Percentiles rank a stretch among this genome's conserved stretches.
Evolutionary conservation across 2,329 filamentous ascomycete genomes (phyloP).

Genomic region (Didymella lethalis): DNA sequence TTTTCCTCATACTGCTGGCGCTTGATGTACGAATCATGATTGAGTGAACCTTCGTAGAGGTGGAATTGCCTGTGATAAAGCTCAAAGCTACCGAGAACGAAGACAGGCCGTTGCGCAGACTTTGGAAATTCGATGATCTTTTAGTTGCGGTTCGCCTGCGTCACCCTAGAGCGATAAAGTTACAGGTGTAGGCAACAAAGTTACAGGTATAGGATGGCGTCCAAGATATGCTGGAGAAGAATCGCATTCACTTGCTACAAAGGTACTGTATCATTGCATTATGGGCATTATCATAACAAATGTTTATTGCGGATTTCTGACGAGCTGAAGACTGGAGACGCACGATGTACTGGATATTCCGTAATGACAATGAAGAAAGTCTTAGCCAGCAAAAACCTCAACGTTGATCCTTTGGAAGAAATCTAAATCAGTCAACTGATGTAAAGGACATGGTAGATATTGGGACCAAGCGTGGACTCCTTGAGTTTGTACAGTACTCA

Average conservation of each 20-base stretch:
- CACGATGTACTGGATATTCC: background rate
- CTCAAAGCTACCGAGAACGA: background rate
- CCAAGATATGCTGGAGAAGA: background rate
- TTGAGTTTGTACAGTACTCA: slow-evolving; percentile 7
- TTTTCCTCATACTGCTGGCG: background rate
- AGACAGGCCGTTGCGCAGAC: background rate
- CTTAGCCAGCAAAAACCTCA: background rate
- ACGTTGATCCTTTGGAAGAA: slow-evolving; percentile 4
- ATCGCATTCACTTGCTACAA: background rate
- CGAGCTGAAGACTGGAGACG: background rate
- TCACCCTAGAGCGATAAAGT: background rate
- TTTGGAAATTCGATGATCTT: background rate
- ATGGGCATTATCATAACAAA: background rate
- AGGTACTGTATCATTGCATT: background rate
- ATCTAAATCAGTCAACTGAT: background rate
- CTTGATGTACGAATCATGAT: background rate
- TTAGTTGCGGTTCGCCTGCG: background rate
- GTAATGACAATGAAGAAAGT: background rate
- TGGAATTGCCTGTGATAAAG: too few relatives aligned
- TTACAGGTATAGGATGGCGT: background rate
- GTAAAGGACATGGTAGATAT: background rate
- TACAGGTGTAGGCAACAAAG: background rate
- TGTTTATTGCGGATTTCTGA: background rate
- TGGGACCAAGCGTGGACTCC: background rate
- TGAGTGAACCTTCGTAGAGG: background rate